These are phyloP conservation scores for Claviceps sp. DNA, from an alignment of 2,329 filamentous ascomycete species.

Conservation along the genomic window DNA sequence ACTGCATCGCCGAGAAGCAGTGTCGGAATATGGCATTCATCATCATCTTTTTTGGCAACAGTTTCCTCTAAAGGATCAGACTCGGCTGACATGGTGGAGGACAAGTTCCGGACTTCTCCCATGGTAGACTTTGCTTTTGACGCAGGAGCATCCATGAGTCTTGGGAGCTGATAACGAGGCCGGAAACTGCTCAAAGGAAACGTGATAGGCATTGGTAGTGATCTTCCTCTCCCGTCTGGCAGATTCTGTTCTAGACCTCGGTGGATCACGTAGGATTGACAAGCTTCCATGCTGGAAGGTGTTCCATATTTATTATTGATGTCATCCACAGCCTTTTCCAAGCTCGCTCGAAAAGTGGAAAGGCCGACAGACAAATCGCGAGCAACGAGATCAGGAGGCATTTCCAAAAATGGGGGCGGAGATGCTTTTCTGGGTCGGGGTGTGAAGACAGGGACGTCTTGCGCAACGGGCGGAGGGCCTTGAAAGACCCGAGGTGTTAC, in stretches of 20 bases:
- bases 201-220: neutral
- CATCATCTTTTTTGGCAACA: neutral
- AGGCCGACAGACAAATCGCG: conserved; percentile 8
- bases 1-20: conserved; percentile 8
- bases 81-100: conserved; percentile 1
- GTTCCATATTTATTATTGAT: conserved; percentile 17
- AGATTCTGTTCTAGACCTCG: neutral
- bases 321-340: conserved; percentile 18
- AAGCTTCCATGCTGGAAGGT: conserved; percentile 3
- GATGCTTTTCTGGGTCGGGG: conserved; percentile 1
- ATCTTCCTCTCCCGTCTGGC: neutral
- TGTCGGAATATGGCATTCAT: conserved; percentile 4
- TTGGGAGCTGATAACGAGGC: conserved; percentile 8
- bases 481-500: neutral
- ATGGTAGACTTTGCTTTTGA: conserved; percentile 4
- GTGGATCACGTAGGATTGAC: neutral
- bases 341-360: conserved; percentile 15
- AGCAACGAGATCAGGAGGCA: conserved; percentile 15
- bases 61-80: neutral
- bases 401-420: conserved; percentile 16
- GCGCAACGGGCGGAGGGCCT: neutral
- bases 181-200: conserved; percentile 6
- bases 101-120: conserved; percentile 7
- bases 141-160: conserved; percentile 6
- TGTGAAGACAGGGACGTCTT: neutral